Evolutionary conservation across 148 eudicot species (phyloP), one percentile per base, ranked within the genome.

Genomic region (Cornus suecica): DNA sequence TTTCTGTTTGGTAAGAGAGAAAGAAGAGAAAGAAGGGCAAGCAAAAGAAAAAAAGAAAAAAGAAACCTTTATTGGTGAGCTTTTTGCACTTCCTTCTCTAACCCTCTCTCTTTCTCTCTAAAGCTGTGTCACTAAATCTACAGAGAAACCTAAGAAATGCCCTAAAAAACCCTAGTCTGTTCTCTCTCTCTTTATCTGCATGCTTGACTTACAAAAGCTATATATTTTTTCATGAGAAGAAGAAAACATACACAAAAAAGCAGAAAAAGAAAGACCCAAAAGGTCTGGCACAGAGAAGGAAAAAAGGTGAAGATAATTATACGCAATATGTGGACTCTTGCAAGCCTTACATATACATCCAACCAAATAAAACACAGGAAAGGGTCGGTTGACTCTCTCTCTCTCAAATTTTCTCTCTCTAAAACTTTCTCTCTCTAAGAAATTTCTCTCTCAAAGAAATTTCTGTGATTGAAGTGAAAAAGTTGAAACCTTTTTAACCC

Each of bases 291-390:
- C 27, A 74, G 63, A 28, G 79, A 45, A 24, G 71, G 41, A 42
- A 76, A 75, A 65, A 68, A 60, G 34, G 71, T 58, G 58, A 74
- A 80, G 81, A 80, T 77, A 79, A 84, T n/a, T n/a, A n/a, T 60
- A 79, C 75, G 67, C 68, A 76, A 63, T 81, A 86, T 91, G 97
- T 93, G 95, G 97, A 90, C 84, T 88, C 61, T 74, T 91, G 70
- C 84, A 93, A 91, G 94, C 98, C 93, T 87, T 88, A 84, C 87
- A 92, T 78, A 86, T 77, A 68, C 65, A 77, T 77, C 82, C 72
- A 61, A 69, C 74, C 84, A 83, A 84, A 82, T 61, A 60, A 65
- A 60, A 31, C 78, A 81, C 74, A 77, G 5, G 42, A 80, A 72
- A 76, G 70, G 86, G 83, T 83, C 78, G 84, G 88, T 87, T 88